These are phyloP conservation scores for Phytophthora pinifolia DNA, from an alignment of 352 stramenopile genomes.

Conservation along the genomic window DNA sequence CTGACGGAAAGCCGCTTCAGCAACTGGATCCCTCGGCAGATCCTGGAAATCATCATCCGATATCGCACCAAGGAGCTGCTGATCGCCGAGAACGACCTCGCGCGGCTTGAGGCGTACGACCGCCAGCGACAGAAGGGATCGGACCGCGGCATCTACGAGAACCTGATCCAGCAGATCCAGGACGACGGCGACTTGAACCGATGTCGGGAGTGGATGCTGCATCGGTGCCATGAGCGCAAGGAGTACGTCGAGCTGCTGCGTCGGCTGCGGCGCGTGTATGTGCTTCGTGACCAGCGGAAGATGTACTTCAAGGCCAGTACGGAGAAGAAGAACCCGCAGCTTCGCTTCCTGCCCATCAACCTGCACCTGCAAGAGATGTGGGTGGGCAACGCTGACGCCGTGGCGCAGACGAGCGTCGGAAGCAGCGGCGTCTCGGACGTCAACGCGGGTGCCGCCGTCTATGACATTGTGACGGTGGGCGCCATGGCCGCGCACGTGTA, in stretches of 20 bases:
- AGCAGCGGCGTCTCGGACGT: slow-evolving; percentile 33
- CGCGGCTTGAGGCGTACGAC: slow-evolving; percentile 77
- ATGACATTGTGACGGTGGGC: slow-evolving; percentile 86
- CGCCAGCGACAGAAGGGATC: slow-evolving; percentile 75
- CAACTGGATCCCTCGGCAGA: slow-evolving; percentile 82
- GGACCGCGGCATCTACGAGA: slow-evolving; percentile 85
- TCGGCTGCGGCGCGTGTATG: slow-evolving; percentile 61
- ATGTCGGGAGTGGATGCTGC: slow-evolving; percentile 85
- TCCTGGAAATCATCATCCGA: slow-evolving; percentile 79
- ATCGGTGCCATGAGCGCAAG: slow-evolving; percentile 60
- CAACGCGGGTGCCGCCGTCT: slow-evolving; percentile 44
- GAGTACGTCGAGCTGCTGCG: slow-evolving; percentile 75
- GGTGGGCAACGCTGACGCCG: slow-evolving; percentile 58
- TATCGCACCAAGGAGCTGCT: slow-evolving; percentile 75
- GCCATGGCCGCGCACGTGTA: slow-evolving; percentile 87
- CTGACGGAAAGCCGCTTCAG: slow-evolving; percentile 82
- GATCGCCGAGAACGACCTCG: slow-evolving; percentile 74
- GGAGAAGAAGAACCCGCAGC: slow-evolving; percentile 79
- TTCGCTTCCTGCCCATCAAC: slow-evolving; percentile 86
- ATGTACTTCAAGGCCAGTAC: slow-evolving; percentile 88
- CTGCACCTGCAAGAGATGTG: slow-evolving; percentile 88
- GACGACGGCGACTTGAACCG: slow-evolving; percentile 82
- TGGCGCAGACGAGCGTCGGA: slow-evolving; percentile 35
- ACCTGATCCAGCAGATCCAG: slow-evolving; percentile 89
- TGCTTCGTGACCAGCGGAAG: slow-evolving; percentile 68